These are phyloP conservation scores for Candida piceae DNA, from an alignment of 805 yeast genomes.

Conservation along the genomic window DNA sequence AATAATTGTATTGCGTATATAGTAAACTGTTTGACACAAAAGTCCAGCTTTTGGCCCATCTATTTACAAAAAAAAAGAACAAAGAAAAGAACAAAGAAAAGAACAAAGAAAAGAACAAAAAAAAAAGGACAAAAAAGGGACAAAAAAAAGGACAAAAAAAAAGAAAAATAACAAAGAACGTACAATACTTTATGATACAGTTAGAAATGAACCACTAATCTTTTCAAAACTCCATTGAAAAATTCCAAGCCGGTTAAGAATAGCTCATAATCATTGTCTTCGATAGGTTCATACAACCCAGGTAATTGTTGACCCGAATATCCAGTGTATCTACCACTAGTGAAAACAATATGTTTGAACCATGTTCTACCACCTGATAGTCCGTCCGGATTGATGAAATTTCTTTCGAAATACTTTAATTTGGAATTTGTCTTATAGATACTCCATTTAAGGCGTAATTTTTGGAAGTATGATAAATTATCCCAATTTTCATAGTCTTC, in stretches of 20 bases:
- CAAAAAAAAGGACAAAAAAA: background rate
- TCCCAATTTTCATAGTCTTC: slow-evolving; percentile 19
- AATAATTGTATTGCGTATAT: too few relatives aligned
- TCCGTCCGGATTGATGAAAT: slow-evolving; percentile 43
- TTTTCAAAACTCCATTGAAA: slow-evolving; percentile 13
- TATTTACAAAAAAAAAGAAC: too few relatives aligned
- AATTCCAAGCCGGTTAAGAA: slow-evolving; percentile 25
- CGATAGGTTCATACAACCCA: slow-evolving; percentile 49
- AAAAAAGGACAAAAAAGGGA: background rate
- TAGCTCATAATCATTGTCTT: slow-evolving; percentile 36
- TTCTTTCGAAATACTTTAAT: slow-evolving; percentile 39
- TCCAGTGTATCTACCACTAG: slow-evolving; percentile 57
- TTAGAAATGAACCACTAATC: slow-evolving; percentile 6
- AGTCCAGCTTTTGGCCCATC: too few relatives aligned
- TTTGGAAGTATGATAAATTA: slow-evolving; percentile 22
- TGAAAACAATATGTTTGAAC: slow-evolving; percentile 56
- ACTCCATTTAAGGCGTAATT: slow-evolving; percentile 21
- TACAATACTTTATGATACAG: too few relatives aligned
- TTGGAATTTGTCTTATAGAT: slow-evolving; percentile 33
- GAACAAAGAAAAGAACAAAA: too few relatives aligned
- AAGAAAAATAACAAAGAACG: background rate
- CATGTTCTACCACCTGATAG: slow-evolving; percentile 42
- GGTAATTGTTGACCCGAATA: slow-evolving; percentile 57
- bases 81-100: too few relatives aligned
- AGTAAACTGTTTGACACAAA: too few relatives aligned